Evolutionary conservation across 495 filamentous ascomycete genomes (phyloP).

Genomic region (Tuber magnatum): DNA sequence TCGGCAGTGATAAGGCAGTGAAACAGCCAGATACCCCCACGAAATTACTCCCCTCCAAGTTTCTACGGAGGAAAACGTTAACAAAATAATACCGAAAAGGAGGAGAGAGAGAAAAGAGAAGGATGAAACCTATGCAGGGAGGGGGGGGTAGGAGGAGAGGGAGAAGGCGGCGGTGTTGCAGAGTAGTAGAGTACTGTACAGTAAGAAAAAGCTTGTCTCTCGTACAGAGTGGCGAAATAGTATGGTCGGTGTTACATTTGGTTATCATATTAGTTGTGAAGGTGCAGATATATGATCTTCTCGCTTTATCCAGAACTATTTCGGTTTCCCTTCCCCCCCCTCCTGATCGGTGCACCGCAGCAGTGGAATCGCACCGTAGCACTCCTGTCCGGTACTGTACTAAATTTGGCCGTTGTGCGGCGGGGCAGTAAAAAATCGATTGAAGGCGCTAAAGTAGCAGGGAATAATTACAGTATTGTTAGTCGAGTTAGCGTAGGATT

Average conservation of each 20-base stretch:
- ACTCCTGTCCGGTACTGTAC: neutral
- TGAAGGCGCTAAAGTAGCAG: neutral
- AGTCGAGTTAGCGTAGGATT: neutral
- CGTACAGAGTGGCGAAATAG: neutral
- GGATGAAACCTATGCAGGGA: neutral
- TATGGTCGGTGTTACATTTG: neutral
- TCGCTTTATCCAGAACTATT: neutral
- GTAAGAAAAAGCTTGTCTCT: neutral
- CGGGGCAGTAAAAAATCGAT: neutral
- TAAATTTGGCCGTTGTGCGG: constrained; percentile 1
- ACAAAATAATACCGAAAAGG: neutral
- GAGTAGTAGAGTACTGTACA: neutral
- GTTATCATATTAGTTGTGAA: neutral
- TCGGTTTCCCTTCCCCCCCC: neutral
- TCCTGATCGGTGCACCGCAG: neutral
- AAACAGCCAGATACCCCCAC: neutral
- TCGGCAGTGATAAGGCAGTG: neutral
- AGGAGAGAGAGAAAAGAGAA: neutral
- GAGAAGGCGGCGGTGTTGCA: neutral
- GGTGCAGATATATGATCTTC: neutral
- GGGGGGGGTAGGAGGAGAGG: neutral
- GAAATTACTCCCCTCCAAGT: neutral
- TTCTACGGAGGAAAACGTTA: neutral
- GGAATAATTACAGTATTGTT: neutral
- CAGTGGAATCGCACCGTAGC: neutral